phyloP scores from a whole-genome alignment of 2,329 filamentous ascomycete species.

The Aspergillus brunneoviolaceus region DNA sequence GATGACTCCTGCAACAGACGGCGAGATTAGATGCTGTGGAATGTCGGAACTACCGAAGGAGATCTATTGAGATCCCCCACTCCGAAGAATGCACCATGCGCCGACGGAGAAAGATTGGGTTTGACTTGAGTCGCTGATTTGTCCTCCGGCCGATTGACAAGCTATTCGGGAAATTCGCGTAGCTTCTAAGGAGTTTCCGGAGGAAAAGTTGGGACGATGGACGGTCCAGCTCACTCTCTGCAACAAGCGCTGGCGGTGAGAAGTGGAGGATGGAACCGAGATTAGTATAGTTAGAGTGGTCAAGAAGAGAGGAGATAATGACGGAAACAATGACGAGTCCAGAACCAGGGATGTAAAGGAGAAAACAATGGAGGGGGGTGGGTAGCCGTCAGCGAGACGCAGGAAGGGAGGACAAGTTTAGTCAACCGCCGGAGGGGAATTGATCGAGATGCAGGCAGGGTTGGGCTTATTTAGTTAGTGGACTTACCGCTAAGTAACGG shows the following conservation, averaged over 20 bases:
- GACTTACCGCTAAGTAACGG: constrained; percentile 2
- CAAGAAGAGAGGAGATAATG: neutral
- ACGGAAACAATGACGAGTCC: neutral
- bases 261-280: constrained; percentile 8
- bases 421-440: neutral
- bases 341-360: neutral
- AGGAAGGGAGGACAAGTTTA: neutral
- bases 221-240: constrained; percentile 5
- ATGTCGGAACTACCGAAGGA: constrained; percentile 42
- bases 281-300: neutral
- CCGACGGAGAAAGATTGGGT: constrained; percentile 18
- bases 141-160: neutral
- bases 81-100: constrained; percentile 46
- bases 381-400: constrained; percentile 5
- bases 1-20: constrained; percentile 6
- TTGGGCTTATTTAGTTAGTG: neutral
- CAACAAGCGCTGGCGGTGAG: constrained; percentile 14
- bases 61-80: constrained; percentile 47
- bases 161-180: neutral
- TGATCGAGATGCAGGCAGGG: constrained; percentile 12
- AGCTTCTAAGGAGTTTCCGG: neutral
- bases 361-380: constrained; percentile 1
- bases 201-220: neutral
- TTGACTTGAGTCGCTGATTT: constrained; percentile 7
- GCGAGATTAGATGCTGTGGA: constrained; percentile 33